Evolutionary conservation across 2,329 filamentous ascomycete genomes (phyloP), one percentile per base, ranked within the genome.

Genomic region (Paramyrothecium sp.): DNA sequence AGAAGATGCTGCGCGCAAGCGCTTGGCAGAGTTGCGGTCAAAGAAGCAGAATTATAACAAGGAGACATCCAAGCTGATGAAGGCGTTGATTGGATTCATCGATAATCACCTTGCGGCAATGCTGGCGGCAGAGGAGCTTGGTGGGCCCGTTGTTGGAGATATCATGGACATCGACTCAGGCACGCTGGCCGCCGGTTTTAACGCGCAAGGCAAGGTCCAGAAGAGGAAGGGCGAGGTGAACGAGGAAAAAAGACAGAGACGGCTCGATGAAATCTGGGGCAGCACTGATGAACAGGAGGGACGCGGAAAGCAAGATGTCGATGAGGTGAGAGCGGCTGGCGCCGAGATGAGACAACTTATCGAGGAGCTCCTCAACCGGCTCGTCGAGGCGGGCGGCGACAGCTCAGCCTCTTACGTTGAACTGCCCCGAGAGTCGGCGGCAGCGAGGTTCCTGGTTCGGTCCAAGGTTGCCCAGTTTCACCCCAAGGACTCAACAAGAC

Each of bases 121-220:
- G 85, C 78, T 96, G 48, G 91, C 91, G 7, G 90, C 90, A 1
- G 92, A 96, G 74, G 90, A 92, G 67, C 80, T 93, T 1, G 92
- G 92, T 8, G 91, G 92, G 0, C 91, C 92, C 0, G 88, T 92
- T 12, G 90, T 93, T 1, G 90, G 92, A 3, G 89, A 91, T 62
- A 78, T 88, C 64, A 79, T 89, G 67, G 85, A 89, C 70, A 67
- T 90, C 21, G 74, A 87, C 77, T 64, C 82, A 10, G 82, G 89
- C 49, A 83, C 82, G 61, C 73, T 88, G 7, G 81, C 78, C 5
- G 81, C 80, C 10, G 85, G 84, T 2, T 88, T 88, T 69, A 87
- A 78, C 62, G 72, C 82, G 0, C 81, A 85, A 58, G 85, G 85
- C 13, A 85, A 82, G 60, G 74, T 75, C 20, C 85, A 81, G 63